A percentile compares a stretch with the other conserved stretches of the same genome.
These are phyloP conservation scores for Eucalyptus cloeziana DNA, from an alignment of 345 rosid genomes.

Conservation along the genomic window DNA sequence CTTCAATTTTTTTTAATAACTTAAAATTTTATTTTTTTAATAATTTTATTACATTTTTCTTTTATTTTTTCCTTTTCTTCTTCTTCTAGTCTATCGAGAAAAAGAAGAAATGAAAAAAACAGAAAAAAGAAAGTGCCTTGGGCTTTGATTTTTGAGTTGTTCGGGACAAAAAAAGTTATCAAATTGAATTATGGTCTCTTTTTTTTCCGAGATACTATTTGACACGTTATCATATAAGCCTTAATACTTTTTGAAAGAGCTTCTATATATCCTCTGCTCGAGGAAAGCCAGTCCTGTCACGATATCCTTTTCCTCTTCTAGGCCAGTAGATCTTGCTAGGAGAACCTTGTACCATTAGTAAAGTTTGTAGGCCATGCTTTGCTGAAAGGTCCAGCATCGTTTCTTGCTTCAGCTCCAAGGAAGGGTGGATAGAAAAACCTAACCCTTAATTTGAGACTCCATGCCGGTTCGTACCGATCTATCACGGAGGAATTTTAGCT, in stretches of 20 bases:
- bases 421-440: neutral
- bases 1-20: no score
- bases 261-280: neutral
- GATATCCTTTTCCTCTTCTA: neutral
- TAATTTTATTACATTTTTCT: no score
- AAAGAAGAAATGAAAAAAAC: no score
- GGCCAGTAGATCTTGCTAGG: neutral
- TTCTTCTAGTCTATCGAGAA: no score
- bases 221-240: rapidly evolving
- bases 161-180: no score
- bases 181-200: no score
- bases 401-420: neutral
- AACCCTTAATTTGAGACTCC: neutral
- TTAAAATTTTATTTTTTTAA: no score
- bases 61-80: no score
- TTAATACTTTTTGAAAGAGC: neutral
- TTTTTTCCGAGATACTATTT: no score
- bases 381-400: neutral
- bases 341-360: neutral
- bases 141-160: no score
- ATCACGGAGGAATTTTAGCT: neutral
- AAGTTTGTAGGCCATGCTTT: neutral
- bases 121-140: no score
- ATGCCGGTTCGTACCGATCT: neutral
- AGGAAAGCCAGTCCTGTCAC: neutral